A percentile compares a stretch with the other conserved stretches of the same genome.
Evolutionary conservation across 768 basidiomycete species (phyloP).

Genomic region (Pleurotus platypus): DNA sequence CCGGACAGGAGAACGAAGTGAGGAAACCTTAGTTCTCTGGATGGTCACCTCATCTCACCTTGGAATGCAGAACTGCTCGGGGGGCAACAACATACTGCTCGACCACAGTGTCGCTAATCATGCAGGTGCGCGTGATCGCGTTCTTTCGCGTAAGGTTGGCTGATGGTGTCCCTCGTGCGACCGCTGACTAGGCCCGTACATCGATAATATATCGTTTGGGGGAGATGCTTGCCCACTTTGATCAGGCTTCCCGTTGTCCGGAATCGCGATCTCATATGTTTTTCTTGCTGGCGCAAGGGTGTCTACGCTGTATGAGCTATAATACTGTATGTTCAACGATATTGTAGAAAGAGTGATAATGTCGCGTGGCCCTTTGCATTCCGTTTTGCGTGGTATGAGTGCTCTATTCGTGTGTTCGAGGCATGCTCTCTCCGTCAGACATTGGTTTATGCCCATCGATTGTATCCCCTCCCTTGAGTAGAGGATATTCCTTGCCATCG

Average conservation of each 20-base stretch:
- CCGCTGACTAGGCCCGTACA: conserved; percentile 21
- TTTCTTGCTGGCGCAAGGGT: too few species aligned
- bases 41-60: not conserved
- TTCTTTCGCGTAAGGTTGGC: not conserved
- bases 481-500: too few species aligned
- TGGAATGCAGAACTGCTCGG: conserved; percentile 19
- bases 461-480: too few species aligned
- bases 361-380: too few species aligned
- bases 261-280: too few species aligned
- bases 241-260: not conserved
- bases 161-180: not conserved
- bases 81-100: conserved; percentile 15
- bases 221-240: not conserved
- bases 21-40: conserved; percentile 4
- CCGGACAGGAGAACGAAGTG: conserved; percentile 35
- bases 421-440: too few species aligned
- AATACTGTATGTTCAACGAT: too few species aligned
- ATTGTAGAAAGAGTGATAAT: too few species aligned
- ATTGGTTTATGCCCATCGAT: too few species aligned
- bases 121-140: conserved; percentile 12
- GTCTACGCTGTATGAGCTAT: too few species aligned
- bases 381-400: too few species aligned
- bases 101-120: conserved; percentile 18
- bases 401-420: too few species aligned
- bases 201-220: conserved; percentile 25